Evolutionary conservation across 2,329 filamentous ascomycete genomes (phyloP), one percentile per base, ranked within the genome.

Genomic region (Sporothrix mexicana): DNA sequence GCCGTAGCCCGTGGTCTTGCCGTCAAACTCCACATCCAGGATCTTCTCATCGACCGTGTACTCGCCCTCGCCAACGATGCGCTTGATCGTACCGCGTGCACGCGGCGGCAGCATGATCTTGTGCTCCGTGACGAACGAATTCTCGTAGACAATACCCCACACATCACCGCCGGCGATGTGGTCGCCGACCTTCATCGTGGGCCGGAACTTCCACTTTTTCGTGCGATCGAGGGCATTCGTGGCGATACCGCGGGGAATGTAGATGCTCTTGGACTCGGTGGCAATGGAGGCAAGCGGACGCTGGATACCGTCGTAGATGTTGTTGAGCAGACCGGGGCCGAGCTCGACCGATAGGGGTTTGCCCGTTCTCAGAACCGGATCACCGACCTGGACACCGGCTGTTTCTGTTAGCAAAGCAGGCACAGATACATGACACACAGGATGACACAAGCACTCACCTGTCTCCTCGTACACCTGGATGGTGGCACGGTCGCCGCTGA

Each of bases 391-490:
- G 77, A 99, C 92, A 85, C 96, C 96, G 82, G 95, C 96, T 95
- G 77, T 62, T 20, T 15, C 17, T 30, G 41, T 72, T 25, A 71
- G 64, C 36, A 36, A 47, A 13, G 17, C 51, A 30, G 25, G 17
- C 47, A 36, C 61, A 36, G 51, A n/a, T 6, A 61, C 2, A 9
- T 23, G 9, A 55, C 12, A 64, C 0, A 23, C 10, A 0, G n/a
- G 1, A 9, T 23, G 9, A 55, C 12, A 64, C 0, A 23, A 13
- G 0, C 15, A 77, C 88, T 75, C 88, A 97, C 94, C 94, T 78
- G 96, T 99, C 85, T 99, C 96, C 84, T 99, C 96, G 86, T 99
- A 99, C 77, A 99, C 96, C 85, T 99, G 96, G 78, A 99, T 97
- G 68, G 95, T 97, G 78, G 94, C 95, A 85, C 95, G 97, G 83